These are phyloP conservation scores for Jatropha multifida DNA, from an alignment of 441 rosid genomes.

Conservation along the genomic window DNA sequence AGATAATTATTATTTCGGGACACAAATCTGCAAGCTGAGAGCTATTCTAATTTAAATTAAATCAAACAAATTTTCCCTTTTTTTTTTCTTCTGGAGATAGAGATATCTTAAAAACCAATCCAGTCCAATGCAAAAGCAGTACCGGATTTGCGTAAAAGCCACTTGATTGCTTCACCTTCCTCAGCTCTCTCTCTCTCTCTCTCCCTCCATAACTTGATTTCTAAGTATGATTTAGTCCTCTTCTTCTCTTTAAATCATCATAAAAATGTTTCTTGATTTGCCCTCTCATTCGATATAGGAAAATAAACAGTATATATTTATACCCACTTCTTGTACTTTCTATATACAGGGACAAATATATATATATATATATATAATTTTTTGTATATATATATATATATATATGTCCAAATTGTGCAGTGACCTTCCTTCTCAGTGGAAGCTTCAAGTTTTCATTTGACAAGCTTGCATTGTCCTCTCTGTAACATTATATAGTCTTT, in stretches of 20 bases:
- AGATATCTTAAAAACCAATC: constrained; percentile 58
- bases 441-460: constrained; percentile 3
- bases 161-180: constrained; percentile 57
- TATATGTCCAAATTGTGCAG: constrained; percentile 18
- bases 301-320: neutral
- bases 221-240: constrained; percentile 47
- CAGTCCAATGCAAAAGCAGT: constrained; percentile 45
- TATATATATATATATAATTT: neutral
- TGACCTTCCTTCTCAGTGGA: constrained; percentile 14
- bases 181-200: constrained; percentile 26
- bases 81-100: constrained; percentile 7
- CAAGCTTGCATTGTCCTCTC: neutral
- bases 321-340: neutral
- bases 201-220: constrained; percentile 46
- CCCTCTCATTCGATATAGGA: neutral
- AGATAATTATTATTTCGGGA: neutral
- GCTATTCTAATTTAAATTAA: neutral
- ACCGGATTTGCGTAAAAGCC: constrained; percentile 52
- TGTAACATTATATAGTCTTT: neutral
- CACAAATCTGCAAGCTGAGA: neutral
- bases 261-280: constrained; percentile 20
- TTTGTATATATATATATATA: constrained; percentile 5
- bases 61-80: neutral
- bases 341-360: neutral
- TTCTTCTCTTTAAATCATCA: constrained; percentile 33